Evolutionary conservation across 1,284 basidiomycete genomes (phyloP), one percentile per base, ranked within the genome.

Genomic region (Malassezia slooffiae): DNA sequence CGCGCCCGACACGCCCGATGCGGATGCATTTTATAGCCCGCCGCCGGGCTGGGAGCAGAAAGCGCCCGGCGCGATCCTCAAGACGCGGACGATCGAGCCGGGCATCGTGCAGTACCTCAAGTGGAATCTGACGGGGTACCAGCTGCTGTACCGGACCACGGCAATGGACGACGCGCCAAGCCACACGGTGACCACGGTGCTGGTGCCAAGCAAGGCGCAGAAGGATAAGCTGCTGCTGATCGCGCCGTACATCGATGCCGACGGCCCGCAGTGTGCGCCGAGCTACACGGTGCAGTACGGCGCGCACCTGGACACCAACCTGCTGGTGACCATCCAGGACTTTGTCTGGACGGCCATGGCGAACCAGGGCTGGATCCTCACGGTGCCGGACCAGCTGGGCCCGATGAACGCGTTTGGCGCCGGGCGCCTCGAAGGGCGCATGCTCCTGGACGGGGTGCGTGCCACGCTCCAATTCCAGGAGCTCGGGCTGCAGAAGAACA

Each of bases 321-420:
- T 43, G 31, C 7, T 26, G 8, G 24, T 26, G 8, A 41, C 47
- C n/a, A 43, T 34, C 41, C 41, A 47, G 35, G 35, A 16, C 9
- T 42, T 39, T 10, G 17, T 32, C 9, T 26, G 41, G 8, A 26
- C 24, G 8, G 8, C 7, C 8, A 7, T 7, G 8, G 8, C 12
- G 8, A 37, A 37, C 17, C 23, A 34, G 9, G 61, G 61, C 24
- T 60, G 54, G 44, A 58, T 58, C n/a, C 22, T 50, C 4, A 44
- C 53, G 3, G 43, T 60, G 4, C 50, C 64, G 2, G 64, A 66
- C 39, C 50, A 65, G 47, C 56, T 65, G 40, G 42, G 47, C 12
- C 55, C 58, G 34, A 55, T 44, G 16, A 50, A 43, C 21, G 60
- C 55, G 0, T 65, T 67, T 34, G 61, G 48, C 4, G 59, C 58